Conservation (phyloP, 75 land plant species). For the Gnetum montanum region DNA sequence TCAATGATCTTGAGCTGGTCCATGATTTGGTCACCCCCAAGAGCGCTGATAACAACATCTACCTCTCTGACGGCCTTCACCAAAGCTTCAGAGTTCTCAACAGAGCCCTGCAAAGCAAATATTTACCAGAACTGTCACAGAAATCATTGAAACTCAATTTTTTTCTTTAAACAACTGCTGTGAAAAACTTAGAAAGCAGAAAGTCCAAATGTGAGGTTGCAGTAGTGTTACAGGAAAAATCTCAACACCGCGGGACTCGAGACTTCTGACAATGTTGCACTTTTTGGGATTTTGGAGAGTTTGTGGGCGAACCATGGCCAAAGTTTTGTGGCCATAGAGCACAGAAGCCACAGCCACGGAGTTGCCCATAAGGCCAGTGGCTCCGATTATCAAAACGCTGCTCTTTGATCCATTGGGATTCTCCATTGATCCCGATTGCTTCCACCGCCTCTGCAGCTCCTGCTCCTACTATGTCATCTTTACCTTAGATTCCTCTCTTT, state of each 20-base stretch:
- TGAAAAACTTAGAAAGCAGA: too few relatives aligned
- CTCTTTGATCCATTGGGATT: not conserved
- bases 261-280: too few relatives aligned
- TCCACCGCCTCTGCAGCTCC: too few relatives aligned
- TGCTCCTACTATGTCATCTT: too few relatives aligned
- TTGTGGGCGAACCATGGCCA: not conserved
- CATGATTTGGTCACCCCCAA: constrained; percentile 17
- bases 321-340: constrained; percentile 7
- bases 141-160: too few relatives aligned
- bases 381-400: constrained; percentile 10
- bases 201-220: too few relatives aligned
- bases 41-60: constrained; percentile 30
- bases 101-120: constrained; percentile 23
- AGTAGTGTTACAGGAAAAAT: constrained; percentile 3
- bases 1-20: constrained; percentile 35
- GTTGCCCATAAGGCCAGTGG: constrained; percentile 15
- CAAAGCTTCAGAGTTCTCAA: constrained; percentile 36
- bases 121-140: too few relatives aligned
- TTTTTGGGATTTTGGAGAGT: too few relatives aligned
- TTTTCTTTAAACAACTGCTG: too few relatives aligned
- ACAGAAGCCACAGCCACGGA: constrained; percentile 7
- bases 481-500: too few relatives aligned
- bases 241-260: constrained; percentile 5
- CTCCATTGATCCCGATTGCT: too few relatives aligned
- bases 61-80: constrained; percentile 43